These are phyloP conservation scores for Phytophthora capsici DNA, from an alignment of 352 stramenopile species.

Conservation along the genomic window DNA sequence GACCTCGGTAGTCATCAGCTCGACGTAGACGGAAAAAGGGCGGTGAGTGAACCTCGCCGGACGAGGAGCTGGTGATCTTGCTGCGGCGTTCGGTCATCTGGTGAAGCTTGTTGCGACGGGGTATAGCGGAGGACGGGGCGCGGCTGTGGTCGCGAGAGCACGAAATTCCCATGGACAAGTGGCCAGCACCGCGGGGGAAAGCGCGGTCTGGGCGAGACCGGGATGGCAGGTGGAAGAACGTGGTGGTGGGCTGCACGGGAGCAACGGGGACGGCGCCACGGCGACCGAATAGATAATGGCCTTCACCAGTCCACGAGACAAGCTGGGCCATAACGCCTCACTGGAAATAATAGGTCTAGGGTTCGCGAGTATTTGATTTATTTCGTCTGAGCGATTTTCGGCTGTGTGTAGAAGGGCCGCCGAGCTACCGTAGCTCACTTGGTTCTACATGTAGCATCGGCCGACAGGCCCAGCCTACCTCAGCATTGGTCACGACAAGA, in stretches of 20 bases:
- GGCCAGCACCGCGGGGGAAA: conserved; percentile 23
- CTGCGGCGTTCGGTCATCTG: conserved; percentile 24
- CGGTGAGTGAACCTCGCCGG: conserved; percentile 20
- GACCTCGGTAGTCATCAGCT: conserved; percentile 9
- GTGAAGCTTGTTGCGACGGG: conserved; percentile 15
- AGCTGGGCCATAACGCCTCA: conserved; percentile 22
- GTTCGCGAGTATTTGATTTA: conserved; percentile 38
- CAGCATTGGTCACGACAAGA: conserved; percentile 2
- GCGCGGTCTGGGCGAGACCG: conserved; percentile 12
- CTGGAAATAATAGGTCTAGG: conserved; percentile 44
- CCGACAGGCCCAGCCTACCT: conserved; percentile 2
- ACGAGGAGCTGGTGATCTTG: conserved; percentile 30
- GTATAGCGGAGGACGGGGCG: conserved; percentile 18
- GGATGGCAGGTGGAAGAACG: conserved; percentile 26
- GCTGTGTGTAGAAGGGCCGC: conserved; percentile 18
- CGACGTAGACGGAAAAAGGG: conserved; percentile 17
- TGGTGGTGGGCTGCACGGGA: conserved; percentile 17
- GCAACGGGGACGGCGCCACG: conserved; percentile 5
- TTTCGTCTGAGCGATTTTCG: conserved; percentile 26
- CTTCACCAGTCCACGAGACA: conserved; percentile 6
- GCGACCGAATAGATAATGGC: conserved; percentile 14
- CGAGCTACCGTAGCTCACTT: too few relatives aligned
- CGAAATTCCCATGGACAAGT: conserved; percentile 44
- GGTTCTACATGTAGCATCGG: too few relatives aligned
- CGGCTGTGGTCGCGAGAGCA: conserved; percentile 47